phyloP scores from a whole-genome alignment of 2,329 filamentous ascomycete genomes.

The Exserohilum turcica region DNA sequence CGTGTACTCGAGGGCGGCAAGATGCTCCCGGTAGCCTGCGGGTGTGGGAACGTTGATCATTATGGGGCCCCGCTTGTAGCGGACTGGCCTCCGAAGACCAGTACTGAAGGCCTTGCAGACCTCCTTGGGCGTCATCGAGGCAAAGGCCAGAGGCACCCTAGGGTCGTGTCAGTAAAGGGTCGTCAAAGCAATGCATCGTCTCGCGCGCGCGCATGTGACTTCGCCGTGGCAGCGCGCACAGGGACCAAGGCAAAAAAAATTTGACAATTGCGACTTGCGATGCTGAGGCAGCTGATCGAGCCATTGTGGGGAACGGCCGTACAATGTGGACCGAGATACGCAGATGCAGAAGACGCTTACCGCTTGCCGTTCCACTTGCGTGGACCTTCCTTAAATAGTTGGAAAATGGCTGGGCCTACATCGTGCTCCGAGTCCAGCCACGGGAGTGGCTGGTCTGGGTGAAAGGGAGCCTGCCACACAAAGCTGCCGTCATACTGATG shows the following conservation, averaged over 20 bases:
- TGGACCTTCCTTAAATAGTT: slow-evolving; percentile 93
- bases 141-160: slow-evolving; percentile 87
- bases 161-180: slow-evolving; percentile 30
- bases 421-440: slow-evolving; percentile 98
- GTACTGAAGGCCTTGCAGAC: slow-evolving; percentile 79
- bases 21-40: slow-evolving; percentile 83
- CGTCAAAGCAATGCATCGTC: slow-evolving; percentile 13
- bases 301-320: slow-evolving; percentile 28
- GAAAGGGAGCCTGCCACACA: slow-evolving; percentile 91
- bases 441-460: slow-evolving; percentile 83
- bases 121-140: slow-evolving; percentile 81
- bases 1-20: slow-evolving; percentile 67
- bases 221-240: slow-evolving; percentile 14
- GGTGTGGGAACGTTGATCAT: slow-evolving; percentile 86
- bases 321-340: slow-evolving; percentile 27
- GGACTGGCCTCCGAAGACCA: slow-evolving; percentile 77
- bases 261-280: slow-evolving; percentile 17
- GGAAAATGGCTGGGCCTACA: slow-evolving; percentile 86
- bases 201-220: slow-evolving; percentile 18
- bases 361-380: slow-evolving; percentile 78
- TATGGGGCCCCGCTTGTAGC: slow-evolving; percentile 78
- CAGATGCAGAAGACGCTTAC: slow-evolving; percentile 52
- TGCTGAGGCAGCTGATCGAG: slow-evolving; percentile 25
- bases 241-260: slow-evolving; percentile 17
- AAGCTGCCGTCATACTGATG: slow-evolving; percentile 83